These are phyloP conservation scores for Dictyostelium capitatum DNA, from an alignment of 78 protist genomes.

Conservation along the genomic window DNA sequence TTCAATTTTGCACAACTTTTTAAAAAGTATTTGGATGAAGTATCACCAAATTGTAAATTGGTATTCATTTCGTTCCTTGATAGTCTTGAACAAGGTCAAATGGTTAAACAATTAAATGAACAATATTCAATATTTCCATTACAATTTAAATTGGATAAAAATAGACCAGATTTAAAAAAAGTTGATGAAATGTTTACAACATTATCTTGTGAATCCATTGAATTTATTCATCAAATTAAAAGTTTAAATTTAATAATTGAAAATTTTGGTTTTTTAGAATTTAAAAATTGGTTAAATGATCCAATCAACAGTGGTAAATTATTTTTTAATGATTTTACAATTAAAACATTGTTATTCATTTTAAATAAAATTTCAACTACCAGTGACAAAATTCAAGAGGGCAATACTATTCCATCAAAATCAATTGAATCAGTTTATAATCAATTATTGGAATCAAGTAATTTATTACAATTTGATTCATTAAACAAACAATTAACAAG, in stretches of 20 bases:
- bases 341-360: neutral
- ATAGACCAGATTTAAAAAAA: conserved; percentile 49
- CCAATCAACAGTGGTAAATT: neutral
- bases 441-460: too few species aligned
- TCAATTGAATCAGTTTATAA: too few species aligned
- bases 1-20: conserved; percentile 25
- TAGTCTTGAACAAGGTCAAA: neutral
- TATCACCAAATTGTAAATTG: conserved; percentile 59
- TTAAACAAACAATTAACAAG: neutral
- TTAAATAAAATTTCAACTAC: neutral
- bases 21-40: conserved; percentile 36
- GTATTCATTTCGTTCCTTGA: conserved; percentile 77
- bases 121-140: neutral
- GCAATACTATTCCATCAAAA: too few species aligned
- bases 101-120: neutral
- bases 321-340: neutral
- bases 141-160: conserved; percentile 41
- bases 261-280: neutral
- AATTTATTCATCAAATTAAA: conserved; percentile 15
- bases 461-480: neutral
- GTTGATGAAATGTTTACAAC: conserved; percentile 55
- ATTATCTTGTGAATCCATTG: conserved; percentile 37
- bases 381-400: too few species aligned
- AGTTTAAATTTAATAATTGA: neutral
- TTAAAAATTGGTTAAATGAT: neutral